Percentiles rank a stretch among this genome's conserved stretches.
These are phyloP conservation scores for Rhizophagus clarus DNA, from an alignment of 192 early-diverging fungal genomes.

Conservation along the genomic window DNA sequence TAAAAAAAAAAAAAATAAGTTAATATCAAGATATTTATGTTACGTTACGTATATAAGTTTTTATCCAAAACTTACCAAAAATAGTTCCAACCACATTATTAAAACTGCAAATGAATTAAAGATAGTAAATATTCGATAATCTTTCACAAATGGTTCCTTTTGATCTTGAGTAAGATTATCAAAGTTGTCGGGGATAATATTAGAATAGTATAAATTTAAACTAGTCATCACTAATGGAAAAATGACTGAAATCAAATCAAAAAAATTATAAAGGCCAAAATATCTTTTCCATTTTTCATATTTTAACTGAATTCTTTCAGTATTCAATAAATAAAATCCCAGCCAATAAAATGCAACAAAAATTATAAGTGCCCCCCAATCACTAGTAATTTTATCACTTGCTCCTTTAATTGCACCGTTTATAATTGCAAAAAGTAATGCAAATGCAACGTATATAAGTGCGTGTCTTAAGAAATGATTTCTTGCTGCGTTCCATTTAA, in stretches of 20 bases:
- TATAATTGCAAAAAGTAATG: neutral
- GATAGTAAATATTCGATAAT: neutral
- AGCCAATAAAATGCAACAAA: neutral
- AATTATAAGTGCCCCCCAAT: no score
- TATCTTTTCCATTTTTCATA: neutral
- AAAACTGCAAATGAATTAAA: neutral
- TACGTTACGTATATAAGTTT: neutral
- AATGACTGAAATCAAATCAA: neutral
- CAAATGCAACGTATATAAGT: neutral
- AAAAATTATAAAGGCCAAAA: slow-evolving; percentile 1
- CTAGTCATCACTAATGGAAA: neutral
- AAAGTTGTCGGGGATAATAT: no score
- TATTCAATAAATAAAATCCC: neutral
- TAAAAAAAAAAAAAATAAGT: neutral
- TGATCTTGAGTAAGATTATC: neutral
- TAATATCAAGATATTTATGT: neutral
- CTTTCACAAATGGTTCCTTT: no score
- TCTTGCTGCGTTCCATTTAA: neutral
- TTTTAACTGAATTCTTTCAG: slow-evolving; percentile 4
- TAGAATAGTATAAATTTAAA: neutral
- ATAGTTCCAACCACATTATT: neutral
- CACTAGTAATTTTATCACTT: neutral
- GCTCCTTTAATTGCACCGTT: neutral
- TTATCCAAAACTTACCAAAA: neutral
- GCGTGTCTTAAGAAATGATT: neutral